Evolutionary conservation across 371 early-diverging fungal species (phyloP), one percentile per base, ranked within the genome.

Genomic region (Entomophthora muscae): DNA sequence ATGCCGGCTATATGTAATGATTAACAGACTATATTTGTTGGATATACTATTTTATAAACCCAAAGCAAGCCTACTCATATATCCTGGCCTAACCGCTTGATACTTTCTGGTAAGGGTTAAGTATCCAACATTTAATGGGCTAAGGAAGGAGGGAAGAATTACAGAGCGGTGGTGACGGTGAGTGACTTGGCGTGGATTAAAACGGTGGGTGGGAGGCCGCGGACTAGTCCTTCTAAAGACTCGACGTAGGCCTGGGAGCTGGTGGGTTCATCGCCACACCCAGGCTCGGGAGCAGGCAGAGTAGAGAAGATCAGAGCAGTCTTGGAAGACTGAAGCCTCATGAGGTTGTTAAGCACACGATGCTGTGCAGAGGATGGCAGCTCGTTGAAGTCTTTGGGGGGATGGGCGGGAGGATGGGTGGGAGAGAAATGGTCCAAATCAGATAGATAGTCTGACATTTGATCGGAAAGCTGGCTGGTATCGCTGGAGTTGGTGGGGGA

Each of bases 91-190:
- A n/a, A n/a, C n/a, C n/a, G n/a, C n/a, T n/a, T n/a, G n/a, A n/a
- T n/a, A n/a, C n/a, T n/a, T n/a, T n/a, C n/a, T n/a, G n/a, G n/a
- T n/a, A n/a, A n/a, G n/a, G n/a, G n/a, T n/a, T n/a, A n/a, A n/a
- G n/a, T n/a, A n/a, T n/a, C n/a, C n/a, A n/a, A n/a, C n/a, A n/a
- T n/a, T n/a, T n/a, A n/a, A n/a, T n/a, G n/a, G n/a, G n/a, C n/a
- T n/a, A n/a, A n/a, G n/a, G n/a, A n/a, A n/a, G n/a, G n/a, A n/a
- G n/a, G n/a, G n/a, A n/a, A n/a, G n/a, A 42, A 42, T 28, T 73
- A 82, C 30, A 82, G 69, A 1, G 78, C 69, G 53, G 78, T 81
- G 30, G 81, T 82, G 22, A 82, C 79, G 1, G 80, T 79, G 58
- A 80, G 64, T 3, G 76, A 75, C 53, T 77, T 78, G 51, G 79